These are phyloP conservation scores for Anacardium occidentale DNA, from an alignment of 345 rosid species.

Conservation along the genomic window DNA sequence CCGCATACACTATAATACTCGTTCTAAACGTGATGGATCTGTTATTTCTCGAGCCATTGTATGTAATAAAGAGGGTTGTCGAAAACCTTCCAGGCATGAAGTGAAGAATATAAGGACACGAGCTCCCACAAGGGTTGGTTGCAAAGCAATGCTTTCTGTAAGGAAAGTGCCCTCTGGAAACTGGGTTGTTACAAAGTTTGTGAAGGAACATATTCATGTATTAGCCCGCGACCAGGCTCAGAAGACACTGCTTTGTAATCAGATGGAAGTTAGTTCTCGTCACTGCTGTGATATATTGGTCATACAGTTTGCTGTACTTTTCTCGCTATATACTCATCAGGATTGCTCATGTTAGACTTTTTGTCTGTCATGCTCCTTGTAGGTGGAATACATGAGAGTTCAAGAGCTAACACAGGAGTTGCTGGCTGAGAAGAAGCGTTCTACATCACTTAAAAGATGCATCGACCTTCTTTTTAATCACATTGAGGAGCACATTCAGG, in stretches of 20 bases:
- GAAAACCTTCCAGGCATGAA: slow-evolving; percentile 12
- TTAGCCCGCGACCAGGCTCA: background rate
- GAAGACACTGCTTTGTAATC: slow-evolving; percentile 7
- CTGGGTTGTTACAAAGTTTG: slow-evolving; percentile 24
- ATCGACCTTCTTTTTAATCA: slow-evolving; percentile 22
- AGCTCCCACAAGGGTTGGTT: slow-evolving; percentile 23
- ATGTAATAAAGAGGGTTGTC: slow-evolving; percentile 29
- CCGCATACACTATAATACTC: slow-evolving; percentile 19
- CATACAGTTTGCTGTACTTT: background rate
- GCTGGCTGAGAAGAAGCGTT: slow-evolving; percentile 21
- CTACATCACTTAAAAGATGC: slow-evolving; percentile 22
- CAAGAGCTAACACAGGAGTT: slow-evolving; percentile 21
- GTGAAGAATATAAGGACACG: slow-evolving; percentile 10
- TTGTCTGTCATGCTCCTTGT: background rate
- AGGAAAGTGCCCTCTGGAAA: slow-evolving; percentile 20
- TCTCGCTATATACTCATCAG: background rate
- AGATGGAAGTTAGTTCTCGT: slow-evolving; percentile 18
- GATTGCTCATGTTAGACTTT: background rate
- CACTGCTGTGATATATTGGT: background rate
- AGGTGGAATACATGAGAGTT: slow-evolving; percentile 26
- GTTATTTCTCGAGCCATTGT: slow-evolving; percentile 22
- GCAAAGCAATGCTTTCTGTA: slow-evolving; percentile 27
- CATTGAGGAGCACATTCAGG: slow-evolving; percentile 29
- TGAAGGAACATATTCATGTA: slow-evolving; percentile 28
- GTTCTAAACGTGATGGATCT: slow-evolving; percentile 19